These are phyloP conservation scores for Penstemon newberryi DNA, from an alignment of 257 asterid species.

Conservation along the genomic window DNA sequence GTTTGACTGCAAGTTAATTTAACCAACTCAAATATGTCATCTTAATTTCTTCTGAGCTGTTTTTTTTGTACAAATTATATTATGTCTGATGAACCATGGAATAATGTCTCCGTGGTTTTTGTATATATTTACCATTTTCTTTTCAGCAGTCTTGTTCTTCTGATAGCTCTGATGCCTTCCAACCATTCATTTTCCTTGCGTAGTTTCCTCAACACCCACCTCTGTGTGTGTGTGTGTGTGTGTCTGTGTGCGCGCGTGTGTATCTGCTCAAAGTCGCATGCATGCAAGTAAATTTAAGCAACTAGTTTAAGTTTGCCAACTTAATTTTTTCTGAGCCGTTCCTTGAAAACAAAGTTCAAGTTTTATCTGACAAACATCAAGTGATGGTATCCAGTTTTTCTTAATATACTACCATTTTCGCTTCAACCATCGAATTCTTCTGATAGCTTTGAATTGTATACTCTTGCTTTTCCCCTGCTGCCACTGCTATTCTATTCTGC, in stretches of 20 bases:
- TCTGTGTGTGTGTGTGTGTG: not conserved
- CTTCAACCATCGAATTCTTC: constrained; percentile 18
- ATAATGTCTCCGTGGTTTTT: too few relatives aligned
- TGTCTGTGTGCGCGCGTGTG: not conserved
- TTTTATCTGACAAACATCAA: constrained; percentile 19
- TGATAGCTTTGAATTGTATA: constrained; percentile 2
- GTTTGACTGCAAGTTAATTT: not conserved
- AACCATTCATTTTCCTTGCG: too few relatives aligned
- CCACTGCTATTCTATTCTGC: not conserved
- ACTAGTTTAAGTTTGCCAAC: not conserved
- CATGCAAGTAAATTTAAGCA: constrained; percentile 14
- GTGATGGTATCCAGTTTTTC: not conserved
- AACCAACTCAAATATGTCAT: too few relatives aligned
- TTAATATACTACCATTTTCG: constrained; percentile 9
- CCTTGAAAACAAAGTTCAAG: not conserved
- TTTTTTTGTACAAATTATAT: too few relatives aligned
- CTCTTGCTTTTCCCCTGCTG: not conserved
- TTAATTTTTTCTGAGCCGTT: constrained; percentile 13
- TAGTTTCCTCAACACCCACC: too few relatives aligned
- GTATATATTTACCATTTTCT: too few relatives aligned
- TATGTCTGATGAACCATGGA: too few relatives aligned
- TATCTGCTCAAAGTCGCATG: not conserved
- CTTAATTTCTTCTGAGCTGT: too few relatives aligned
- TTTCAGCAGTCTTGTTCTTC: too few relatives aligned
- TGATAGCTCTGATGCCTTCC: too few relatives aligned